These are phyloP conservation scores for Abelmoschus esculentus DNA, from an alignment of 345 rosid species.

Conservation along the genomic window DNA sequence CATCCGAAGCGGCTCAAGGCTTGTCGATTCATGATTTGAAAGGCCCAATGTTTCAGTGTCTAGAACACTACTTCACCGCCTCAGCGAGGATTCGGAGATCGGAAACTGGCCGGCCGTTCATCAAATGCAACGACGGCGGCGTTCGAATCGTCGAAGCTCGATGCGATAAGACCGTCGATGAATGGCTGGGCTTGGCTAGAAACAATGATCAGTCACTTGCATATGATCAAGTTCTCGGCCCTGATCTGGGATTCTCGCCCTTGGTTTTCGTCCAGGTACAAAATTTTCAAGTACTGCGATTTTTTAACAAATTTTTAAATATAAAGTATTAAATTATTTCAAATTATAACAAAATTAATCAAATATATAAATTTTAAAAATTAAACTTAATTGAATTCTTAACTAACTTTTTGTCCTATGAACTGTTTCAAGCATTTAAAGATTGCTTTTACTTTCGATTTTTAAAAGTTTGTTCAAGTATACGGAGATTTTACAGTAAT, in stretches of 20 bases:
- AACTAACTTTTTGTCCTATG: too few relatives aligned
- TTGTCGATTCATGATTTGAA: constrained; percentile 37
- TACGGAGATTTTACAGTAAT: too few relatives aligned
- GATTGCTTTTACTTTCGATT: too few relatives aligned
- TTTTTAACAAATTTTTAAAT: too few relatives aligned
- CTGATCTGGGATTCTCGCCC: constrained; percentile 71
- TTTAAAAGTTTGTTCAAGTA: too few relatives aligned
- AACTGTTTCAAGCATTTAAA: too few relatives aligned
- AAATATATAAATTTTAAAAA: too few relatives aligned
- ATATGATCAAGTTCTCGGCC: constrained; percentile 47
- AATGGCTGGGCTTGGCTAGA: constrained; percentile 30
- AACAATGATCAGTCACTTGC: constrained; percentile 24
- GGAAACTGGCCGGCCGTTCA: constrained; percentile 38
- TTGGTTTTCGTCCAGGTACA: constrained; percentile 59
- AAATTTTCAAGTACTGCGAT: too few relatives aligned
- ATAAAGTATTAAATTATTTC: too few relatives aligned
- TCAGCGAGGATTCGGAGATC: constrained; percentile 53
- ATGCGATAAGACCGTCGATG: constrained; percentile 33
- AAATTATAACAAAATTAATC: too few relatives aligned
- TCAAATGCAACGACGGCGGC: constrained; percentile 80
- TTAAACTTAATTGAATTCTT: too few relatives aligned
- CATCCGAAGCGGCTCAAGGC: constrained; percentile 23
- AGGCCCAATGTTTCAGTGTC: constrained; percentile 34
- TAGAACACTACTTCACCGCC: constrained; percentile 28
- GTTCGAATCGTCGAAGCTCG: constrained; percentile 51